These are phyloP conservation scores for Rhazya stricta DNA, from an alignment of 257 asterid genomes.

Conservation along the genomic window DNA sequence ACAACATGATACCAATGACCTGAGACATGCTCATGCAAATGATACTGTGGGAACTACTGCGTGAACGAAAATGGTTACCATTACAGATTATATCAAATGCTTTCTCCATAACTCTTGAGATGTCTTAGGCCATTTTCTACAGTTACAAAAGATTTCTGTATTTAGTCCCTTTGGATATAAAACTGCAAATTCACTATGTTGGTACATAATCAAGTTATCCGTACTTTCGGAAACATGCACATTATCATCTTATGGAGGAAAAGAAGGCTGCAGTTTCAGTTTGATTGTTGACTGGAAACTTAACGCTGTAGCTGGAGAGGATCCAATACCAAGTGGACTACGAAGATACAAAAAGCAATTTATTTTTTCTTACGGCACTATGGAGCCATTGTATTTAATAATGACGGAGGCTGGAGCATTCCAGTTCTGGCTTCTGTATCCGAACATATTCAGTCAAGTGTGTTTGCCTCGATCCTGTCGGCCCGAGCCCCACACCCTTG, in stretches of 20 bases:
- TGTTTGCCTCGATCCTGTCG: not conserved
- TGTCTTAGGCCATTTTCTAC: not conserved
- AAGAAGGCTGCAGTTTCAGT: too few species aligned
- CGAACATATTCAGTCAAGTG: too few species aligned
- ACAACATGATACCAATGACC: slow-evolving; percentile 54
- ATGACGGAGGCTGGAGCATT: not conserved
- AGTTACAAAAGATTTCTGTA: not conserved
- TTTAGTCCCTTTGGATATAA: not conserved
- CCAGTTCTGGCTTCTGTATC: not conserved
- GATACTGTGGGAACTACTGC: not conserved
- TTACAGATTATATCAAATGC: not conserved
- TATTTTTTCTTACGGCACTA: too few species aligned
- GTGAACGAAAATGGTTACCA: not conserved
- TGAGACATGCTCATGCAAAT: slow-evolving; percentile 12
- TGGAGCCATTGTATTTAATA: not conserved
- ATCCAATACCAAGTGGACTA: too few species aligned
- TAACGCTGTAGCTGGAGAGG: too few species aligned
- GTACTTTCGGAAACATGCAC: not conserved
- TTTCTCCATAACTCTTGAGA: not conserved
- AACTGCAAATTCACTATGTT: not conserved
- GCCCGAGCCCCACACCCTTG: not conserved
- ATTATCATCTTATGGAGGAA: too few species aligned
- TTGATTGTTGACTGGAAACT: too few species aligned
- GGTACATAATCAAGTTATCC: not conserved
- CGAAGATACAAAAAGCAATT: not conserved